A percentile compares a stretch with the other conserved stretches of the same genome.
Evolutionary conservation across 1,284 basidiomycete species (phyloP).

Genomic region (Caloboletus firmus): DNA sequence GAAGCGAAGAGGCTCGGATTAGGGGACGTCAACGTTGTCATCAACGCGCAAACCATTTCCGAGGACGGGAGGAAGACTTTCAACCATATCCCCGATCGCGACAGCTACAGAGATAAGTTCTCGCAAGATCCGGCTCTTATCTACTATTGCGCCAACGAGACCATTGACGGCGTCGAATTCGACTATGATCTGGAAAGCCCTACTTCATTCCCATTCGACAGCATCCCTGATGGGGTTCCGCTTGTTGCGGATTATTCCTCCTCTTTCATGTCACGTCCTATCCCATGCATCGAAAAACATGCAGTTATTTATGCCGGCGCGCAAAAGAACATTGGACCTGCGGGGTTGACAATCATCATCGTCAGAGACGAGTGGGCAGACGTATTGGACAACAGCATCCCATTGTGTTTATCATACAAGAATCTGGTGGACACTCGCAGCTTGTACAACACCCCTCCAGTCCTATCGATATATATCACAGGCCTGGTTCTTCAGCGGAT

Average conservation of each 20-base stretch:
- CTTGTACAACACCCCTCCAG: constrained; percentile 95
- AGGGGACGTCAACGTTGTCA: constrained; percentile 65
- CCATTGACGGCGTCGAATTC: constrained; percentile 95
- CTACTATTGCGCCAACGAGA: constrained; percentile 99
- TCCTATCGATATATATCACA: constrained; percentile 90
- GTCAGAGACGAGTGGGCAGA: constrained; percentile 86
- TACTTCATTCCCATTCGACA: constrained; percentile 84
- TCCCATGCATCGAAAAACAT: constrained; percentile 84
- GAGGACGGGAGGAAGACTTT: constrained; percentile 65
- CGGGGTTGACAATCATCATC: constrained; percentile 91
- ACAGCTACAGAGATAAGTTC: constrained; percentile 78
- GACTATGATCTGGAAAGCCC: constrained; percentile 52
- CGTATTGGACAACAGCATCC: constrained; percentile 72
- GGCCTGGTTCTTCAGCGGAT: constrained; percentile 84
- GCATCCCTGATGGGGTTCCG: constrained; percentile 65
- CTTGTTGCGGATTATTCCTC: constrained; percentile 96
- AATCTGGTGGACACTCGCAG: constrained; percentile 73
- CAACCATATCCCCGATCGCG: constrained; percentile 76
- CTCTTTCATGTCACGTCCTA: constrained; percentile 96
- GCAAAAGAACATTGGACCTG: constrained; percentile 99
- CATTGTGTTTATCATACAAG: constrained; percentile 84
- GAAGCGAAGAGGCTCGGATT: constrained; percentile 74
- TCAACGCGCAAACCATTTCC: constrained; percentile 62
- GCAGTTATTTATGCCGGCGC: constrained; percentile 96
- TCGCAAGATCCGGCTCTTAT: constrained; percentile 82